Conservation (phyloP, 768 basidiomycete genomes). For the Suillus americanus region DNA sequence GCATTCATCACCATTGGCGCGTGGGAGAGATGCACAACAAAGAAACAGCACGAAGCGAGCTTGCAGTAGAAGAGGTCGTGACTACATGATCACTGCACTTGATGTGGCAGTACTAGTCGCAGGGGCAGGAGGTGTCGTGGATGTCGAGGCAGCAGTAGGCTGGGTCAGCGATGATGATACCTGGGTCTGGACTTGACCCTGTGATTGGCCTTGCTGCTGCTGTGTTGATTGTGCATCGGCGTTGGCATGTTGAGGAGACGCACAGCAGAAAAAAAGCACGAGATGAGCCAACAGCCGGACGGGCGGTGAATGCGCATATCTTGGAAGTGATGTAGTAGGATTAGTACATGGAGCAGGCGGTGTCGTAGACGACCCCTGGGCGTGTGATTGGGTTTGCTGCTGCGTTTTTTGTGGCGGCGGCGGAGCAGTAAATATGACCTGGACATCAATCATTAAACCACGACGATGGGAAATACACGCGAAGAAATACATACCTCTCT, state of each 20-base stretch:
- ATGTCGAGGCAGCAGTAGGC: neutral
- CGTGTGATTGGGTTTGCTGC: neutral
- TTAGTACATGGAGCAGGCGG: neutral
- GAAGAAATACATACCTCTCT: neutral
- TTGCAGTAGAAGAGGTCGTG: neutral
- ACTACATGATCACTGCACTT: neutral
- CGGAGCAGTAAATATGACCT: neutral
- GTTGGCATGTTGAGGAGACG: neutral
- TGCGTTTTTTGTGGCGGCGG: neutral
- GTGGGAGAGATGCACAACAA: neutral
- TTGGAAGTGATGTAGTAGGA: neutral
- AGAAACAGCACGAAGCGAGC: neutral
- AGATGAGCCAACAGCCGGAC: neutral
- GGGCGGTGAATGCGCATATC: neutral
- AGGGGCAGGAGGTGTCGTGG: neutral
- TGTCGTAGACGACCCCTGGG: neutral
- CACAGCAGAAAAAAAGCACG: neutral
- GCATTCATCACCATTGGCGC: no score
- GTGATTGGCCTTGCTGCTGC: neutral
- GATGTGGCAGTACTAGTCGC: neutral
- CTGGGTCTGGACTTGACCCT: neutral
- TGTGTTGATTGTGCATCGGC: neutral
- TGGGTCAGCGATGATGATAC: neutral
- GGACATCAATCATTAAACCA: neutral
- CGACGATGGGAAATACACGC: neutral